These are phyloP conservation scores for Coemansia sp. DNA, from an alignment of 371 early-diverging fungal genomes.

Conservation along the genomic window DNA sequence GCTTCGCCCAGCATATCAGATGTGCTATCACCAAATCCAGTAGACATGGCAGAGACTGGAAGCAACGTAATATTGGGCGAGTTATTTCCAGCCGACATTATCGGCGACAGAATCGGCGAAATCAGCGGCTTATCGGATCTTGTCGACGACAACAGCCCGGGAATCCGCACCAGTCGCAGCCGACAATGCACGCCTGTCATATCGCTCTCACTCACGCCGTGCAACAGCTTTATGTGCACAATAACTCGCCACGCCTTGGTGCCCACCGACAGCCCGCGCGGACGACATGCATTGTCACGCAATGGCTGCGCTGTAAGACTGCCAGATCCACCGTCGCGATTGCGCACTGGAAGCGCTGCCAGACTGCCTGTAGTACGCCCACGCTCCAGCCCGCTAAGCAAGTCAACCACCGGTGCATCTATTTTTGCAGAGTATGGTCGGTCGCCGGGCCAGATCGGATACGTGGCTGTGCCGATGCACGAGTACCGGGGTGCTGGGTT, in stretches of 20 bases:
- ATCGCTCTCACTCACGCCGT: slow-evolving; percentile 67
- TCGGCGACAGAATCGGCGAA: slow-evolving; percentile 10
- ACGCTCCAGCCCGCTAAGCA: slow-evolving; percentile 56
- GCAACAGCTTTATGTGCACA: slow-evolving; percentile 64
- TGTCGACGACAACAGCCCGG: slow-evolving; percentile 41
- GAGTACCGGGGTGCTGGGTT: slow-evolving; percentile 63
- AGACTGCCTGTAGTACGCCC: slow-evolving; percentile 47
- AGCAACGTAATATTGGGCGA: neutral
- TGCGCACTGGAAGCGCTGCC: slow-evolving; percentile 19
- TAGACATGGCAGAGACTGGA: neutral
- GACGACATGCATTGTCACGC: neutral
- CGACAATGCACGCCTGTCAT: slow-evolving; percentile 80
- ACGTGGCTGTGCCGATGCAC: slow-evolving; percentile 63
- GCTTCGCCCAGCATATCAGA: too few species aligned
- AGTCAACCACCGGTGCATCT: slow-evolving; percentile 58
- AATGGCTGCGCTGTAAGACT: neutral
- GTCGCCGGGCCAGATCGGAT: slow-evolving; percentile 53
- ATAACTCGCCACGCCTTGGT: slow-evolving; percentile 70
- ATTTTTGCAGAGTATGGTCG: slow-evolving; percentile 57
- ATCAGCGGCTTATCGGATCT: neutral
- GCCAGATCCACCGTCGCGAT: neutral
- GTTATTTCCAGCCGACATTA: neutral
- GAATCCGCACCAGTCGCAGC: slow-evolving; percentile 54
- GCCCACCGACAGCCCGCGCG: slow-evolving; percentile 10
- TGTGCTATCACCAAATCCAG: neutral